These are phyloP conservation scores for Dovyalis caffra DNA, from an alignment of 345 rosid genomes.

Conservation along the genomic window DNA sequence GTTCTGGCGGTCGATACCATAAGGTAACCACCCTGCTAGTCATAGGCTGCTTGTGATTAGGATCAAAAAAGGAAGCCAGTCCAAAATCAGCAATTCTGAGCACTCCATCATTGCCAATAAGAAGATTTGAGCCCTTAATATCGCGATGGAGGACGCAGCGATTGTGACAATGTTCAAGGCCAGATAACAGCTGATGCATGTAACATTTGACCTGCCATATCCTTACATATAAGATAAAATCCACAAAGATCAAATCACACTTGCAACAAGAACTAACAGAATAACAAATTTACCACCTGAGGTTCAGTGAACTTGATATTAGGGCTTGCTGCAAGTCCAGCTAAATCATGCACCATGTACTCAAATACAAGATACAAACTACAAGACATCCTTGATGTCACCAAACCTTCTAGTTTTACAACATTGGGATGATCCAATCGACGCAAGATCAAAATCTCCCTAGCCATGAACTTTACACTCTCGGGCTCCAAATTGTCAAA, in stretches of 20 bases:
- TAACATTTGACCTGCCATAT: conserved; percentile 32
- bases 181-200: conserved; percentile 32
- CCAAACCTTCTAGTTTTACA: too few species aligned
- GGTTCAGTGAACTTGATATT: conserved; percentile 34
- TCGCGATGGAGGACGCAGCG: conserved; percentile 32
- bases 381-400: too few species aligned
- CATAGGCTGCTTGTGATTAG: conserved; percentile 37
- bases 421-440: too few species aligned
- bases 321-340: too few species aligned
- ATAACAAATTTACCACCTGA: conserved; percentile 19
- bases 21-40: conserved; percentile 36
- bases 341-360: too few species aligned
- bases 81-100: conserved; percentile 36
- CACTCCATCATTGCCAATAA: conserved; percentile 34
- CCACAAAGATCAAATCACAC: neutral
- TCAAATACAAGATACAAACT: too few species aligned
- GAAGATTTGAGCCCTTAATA: conserved; percentile 37
- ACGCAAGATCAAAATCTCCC: conserved; percentile 35
- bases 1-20: conserved; percentile 38
- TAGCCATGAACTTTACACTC: conserved; percentile 34
- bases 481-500: conserved; percentile 36
- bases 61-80: conserved; percentile 34
- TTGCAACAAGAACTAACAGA: neutral
- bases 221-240: neutral
- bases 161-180: conserved; percentile 34